phyloP scores from a whole-genome alignment of 495 filamentous ascomycete species.

The Penicillium coffeae region DNA sequence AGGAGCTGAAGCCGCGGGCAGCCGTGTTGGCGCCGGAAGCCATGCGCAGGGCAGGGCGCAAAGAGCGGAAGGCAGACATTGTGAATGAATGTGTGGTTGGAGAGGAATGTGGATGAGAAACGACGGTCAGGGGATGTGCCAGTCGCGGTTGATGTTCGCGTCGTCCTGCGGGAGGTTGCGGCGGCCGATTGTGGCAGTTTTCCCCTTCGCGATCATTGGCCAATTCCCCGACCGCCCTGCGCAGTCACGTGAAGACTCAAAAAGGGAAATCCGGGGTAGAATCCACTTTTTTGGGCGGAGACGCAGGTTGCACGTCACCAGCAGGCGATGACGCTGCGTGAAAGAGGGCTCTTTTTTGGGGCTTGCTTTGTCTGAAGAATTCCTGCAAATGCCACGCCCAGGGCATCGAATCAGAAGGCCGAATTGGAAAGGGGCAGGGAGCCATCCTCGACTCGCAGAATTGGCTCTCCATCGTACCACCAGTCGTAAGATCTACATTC shows the following conservation, averaged over 20 bases:
- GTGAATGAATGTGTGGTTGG: slow-evolving; percentile 8
- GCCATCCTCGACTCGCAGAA: not conserved
- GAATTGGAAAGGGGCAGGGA: not conserved
- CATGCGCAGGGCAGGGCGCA: slow-evolving; percentile 35
- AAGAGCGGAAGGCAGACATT: slow-evolving; percentile 50
- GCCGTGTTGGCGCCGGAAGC: slow-evolving; percentile 33
- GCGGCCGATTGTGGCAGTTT: not conserved
- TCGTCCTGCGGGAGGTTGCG: not conserved
- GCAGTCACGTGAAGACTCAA: not conserved
- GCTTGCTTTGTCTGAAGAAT: not conserved
- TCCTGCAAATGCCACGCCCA: not conserved
- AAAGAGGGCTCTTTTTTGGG: not conserved
- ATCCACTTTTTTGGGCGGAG: not conserved
- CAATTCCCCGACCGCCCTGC: not conserved
- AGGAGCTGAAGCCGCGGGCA: slow-evolving; percentile 56
- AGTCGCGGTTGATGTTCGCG: not conserved
- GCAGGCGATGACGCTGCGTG: too few relatives aligned
- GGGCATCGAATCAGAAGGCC: not conserved
- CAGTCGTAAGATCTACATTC: not conserved
- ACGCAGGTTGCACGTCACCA: not conserved
- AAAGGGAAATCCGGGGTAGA: not conserved
- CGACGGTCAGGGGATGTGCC: not conserved
- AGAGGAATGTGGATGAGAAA: not conserved
- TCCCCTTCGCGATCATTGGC: not conserved
- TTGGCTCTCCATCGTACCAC: not conserved